Conservation (phyloP, 768 basidiomycete genomes). For the Coprinopsis cinerea region DNA sequence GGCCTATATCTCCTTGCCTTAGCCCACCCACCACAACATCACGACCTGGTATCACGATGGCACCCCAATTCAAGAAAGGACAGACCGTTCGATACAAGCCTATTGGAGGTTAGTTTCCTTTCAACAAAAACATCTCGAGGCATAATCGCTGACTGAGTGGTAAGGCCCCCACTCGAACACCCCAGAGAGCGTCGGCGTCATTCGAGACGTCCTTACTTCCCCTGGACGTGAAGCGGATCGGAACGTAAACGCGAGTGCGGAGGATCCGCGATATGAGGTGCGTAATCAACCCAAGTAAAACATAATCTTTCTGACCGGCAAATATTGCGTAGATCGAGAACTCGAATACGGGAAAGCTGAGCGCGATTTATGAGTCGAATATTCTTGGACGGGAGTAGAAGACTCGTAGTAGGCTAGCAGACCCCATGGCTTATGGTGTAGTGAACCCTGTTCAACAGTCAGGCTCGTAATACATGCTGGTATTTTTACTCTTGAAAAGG, state of each 20-base stretch:
- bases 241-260: constrained; percentile 8
- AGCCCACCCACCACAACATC: too few relatives aligned
- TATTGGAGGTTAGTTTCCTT: constrained; percentile 2
- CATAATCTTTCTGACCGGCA: neutral
- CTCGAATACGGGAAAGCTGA: constrained; percentile 5
- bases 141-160: neutral
- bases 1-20: too few relatives aligned
- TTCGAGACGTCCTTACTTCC: constrained; percentile 4
- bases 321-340: constrained; percentile 7
- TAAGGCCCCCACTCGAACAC: constrained; percentile 8
- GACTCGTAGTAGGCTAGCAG: too few relatives aligned
- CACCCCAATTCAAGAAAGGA: constrained; percentile 9
- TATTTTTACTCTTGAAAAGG: too few relatives aligned
- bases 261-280: constrained; percentile 6
- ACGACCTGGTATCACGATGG: constrained; percentile 1
- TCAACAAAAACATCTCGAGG: too few relatives aligned
- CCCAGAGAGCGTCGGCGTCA: neutral
- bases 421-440: too few relatives aligned
- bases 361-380: constrained; percentile 4
- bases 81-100: constrained; percentile 7
- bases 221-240: constrained; percentile 2
- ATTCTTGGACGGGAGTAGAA: constrained; percentile 1
- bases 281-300: neutral
- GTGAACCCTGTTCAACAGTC: too few relatives aligned
- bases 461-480: too few relatives aligned